Conservation (phyloP, 1,139 yeast genomes). For the Kluyveromyces sp. region DNA sequence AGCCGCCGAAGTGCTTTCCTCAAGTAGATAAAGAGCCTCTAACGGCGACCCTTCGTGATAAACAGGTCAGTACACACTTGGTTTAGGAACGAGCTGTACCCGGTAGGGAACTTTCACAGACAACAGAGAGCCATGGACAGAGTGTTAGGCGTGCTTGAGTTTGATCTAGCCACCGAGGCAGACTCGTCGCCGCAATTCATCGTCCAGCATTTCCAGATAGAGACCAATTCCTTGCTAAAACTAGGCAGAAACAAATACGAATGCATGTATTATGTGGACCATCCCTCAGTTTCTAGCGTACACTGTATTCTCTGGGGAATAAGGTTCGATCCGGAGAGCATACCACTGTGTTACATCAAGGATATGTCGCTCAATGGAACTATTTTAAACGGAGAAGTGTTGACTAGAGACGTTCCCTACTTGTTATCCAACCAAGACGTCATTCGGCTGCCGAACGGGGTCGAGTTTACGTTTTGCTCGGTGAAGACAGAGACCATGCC, state of each 20-base stretch:
- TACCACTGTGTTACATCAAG: constrained; percentile 46
- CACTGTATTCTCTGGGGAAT: constrained; percentile 47
- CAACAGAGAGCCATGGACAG: constrained; percentile 1
- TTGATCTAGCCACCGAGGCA: background rate
- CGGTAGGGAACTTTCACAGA: no score
- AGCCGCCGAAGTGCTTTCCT: no score
- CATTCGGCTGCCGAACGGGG: constrained; percentile 36
- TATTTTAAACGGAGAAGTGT: constrained; percentile 35
- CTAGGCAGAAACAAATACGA: constrained; percentile 33
- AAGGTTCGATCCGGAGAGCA: constrained; percentile 42
- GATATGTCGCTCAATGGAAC: constrained; percentile 54
- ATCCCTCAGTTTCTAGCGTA: constrained; percentile 36
- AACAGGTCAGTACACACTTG: no score
- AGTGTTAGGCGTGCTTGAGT: constrained; percentile 3
- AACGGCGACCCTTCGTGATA: no score
- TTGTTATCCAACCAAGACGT: constrained; percentile 42
- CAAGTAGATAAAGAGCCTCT: no score
- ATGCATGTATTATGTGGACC: constrained; percentile 28
- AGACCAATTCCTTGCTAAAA: constrained; percentile 22
- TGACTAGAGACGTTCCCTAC: constrained; percentile 34
- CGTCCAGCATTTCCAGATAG: constrained; percentile 12
- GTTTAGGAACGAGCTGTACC: no score
- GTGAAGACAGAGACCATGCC: constrained; percentile 13
- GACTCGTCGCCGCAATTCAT: constrained; percentile 3
- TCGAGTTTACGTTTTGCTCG: constrained; percentile 25